These are phyloP conservation scores for Ophiocytium majus DNA, from an alignment of 352 stramenopile genomes.

Conservation along the genomic window DNA sequence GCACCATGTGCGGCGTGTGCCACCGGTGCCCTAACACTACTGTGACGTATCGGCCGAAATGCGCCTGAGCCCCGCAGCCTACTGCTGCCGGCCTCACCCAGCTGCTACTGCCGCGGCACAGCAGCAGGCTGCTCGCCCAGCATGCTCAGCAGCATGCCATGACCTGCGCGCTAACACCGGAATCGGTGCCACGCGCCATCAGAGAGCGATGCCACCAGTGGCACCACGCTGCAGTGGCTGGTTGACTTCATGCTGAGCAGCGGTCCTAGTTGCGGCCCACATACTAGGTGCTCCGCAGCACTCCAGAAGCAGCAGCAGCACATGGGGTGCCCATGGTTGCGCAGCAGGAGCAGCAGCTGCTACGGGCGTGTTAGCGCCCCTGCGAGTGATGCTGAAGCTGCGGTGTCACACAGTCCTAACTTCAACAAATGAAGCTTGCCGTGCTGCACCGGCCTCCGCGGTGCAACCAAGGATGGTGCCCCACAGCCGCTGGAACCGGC, in stretches of 20 bases:
- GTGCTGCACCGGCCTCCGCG: background rate
- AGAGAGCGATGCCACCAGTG: background rate
- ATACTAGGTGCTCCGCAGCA: background rate
- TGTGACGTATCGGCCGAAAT: no score
- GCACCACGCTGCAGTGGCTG: no score
- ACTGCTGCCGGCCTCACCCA: no score
- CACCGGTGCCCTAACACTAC: no score
- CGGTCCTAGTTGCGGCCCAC: background rate
- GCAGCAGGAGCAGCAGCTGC: background rate
- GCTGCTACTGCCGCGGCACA: background rate
- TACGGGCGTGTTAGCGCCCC: background rate
- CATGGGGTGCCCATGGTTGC: background rate
- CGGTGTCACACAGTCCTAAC: background rate
- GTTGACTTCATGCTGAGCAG: no score
- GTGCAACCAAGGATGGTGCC: no score
- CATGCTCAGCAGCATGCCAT: background rate
- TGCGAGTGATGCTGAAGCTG: background rate
- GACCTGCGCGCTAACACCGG: background rate
- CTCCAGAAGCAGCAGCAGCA: background rate
- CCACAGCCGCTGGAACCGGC: no score
- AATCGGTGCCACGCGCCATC: no score
- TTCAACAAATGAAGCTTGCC: background rate
- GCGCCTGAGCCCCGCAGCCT: no score
- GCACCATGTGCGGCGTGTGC: no score
- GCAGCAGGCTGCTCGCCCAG: background rate